A percentile compares a stretch with the other conserved stretches of the same genome.
Evolutionary conservation across 2,329 filamentous ascomycete genomes (phyloP).

Genomic region (Colletotrichum shisoi): DNA sequence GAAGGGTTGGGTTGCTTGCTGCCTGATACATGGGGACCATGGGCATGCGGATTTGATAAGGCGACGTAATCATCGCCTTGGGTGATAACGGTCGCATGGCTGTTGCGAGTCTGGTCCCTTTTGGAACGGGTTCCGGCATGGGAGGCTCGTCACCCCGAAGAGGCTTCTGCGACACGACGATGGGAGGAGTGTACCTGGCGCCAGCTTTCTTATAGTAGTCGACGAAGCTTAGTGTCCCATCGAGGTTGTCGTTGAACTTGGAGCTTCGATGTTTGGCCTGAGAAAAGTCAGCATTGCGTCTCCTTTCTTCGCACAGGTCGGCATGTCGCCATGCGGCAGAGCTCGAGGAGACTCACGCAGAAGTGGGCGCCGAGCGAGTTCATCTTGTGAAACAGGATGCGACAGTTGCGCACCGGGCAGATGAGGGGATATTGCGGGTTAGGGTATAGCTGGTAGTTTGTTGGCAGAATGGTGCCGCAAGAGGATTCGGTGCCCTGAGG

Average conservation of each 20-base stretch:
- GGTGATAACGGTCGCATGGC: background rate
- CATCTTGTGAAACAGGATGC: constrained; percentile 42
- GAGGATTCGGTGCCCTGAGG: constrained; percentile 5
- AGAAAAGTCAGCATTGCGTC: constrained; percentile 11
- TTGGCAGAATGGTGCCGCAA: constrained; percentile 48
- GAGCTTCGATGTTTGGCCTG: constrained; percentile 40
- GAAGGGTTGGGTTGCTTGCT: too few species aligned
- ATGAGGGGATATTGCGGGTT: constrained; percentile 44
- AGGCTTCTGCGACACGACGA: constrained; percentile 44
- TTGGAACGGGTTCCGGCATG: constrained; percentile 31
- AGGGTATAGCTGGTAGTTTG: constrained; percentile 45
- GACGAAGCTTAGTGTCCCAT: constrained; percentile 51
- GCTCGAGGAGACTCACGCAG: constrained; percentile 28
- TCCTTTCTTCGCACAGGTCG: background rate
- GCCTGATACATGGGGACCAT: background rate
- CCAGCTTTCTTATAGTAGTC: constrained; percentile 28
- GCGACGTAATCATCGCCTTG: background rate
- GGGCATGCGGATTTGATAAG: background rate
- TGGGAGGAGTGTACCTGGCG: constrained; percentile 20
- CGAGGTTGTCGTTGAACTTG: constrained; percentile 52
- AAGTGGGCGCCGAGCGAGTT: constrained; percentile 42
- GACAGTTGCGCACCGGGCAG: constrained; percentile 52
- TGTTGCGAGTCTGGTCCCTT: background rate
- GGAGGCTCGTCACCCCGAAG: constrained; percentile 40
- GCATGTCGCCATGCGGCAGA: background rate